Conservation (phyloP, 129 eudicot species). For the Rutidosis leptorrhynchoides region DNA sequence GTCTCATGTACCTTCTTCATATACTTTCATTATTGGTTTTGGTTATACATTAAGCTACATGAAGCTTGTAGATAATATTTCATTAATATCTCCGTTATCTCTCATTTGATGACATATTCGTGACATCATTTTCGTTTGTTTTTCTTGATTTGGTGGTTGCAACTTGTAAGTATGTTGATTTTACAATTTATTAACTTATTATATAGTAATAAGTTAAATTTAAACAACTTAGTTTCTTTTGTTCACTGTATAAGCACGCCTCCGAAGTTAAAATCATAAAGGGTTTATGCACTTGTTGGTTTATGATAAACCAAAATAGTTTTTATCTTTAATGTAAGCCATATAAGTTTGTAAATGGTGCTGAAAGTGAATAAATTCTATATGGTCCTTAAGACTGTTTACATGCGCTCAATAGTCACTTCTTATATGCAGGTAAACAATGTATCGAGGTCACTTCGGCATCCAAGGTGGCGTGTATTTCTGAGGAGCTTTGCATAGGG, state of each 20-base stretch:
- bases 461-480: constrained; percentile 75
- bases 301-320: not conserved
- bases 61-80: not conserved
- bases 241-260: not conserved
- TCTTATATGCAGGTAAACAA: constrained; percentile 54
- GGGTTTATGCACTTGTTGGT: not conserved
- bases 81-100: not conserved
- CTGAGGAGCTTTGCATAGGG: constrained; percentile 95
- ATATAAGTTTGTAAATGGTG: not conserved
- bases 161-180: not conserved
- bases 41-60: too few relatives aligned
- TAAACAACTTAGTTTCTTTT: not conserved
- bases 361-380: not conserved
- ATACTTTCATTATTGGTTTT: not conserved
- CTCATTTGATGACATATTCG: not conserved
- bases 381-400: not conserved
- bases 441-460: constrained; percentile 85
- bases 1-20: too few relatives aligned
- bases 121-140: not conserved
- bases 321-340: not conserved
- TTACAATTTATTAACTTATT: too few relatives aligned
- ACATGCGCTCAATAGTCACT: not conserved
- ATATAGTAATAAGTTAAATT: too few relatives aligned
- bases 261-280: too few relatives aligned
- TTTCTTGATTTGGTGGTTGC: not conserved